Percentiles rank a stretch among this genome's conserved stretches.
Conservation (phyloP, 2,329 filamentous ascomycete species). For the Penicillium decumbens region DNA sequence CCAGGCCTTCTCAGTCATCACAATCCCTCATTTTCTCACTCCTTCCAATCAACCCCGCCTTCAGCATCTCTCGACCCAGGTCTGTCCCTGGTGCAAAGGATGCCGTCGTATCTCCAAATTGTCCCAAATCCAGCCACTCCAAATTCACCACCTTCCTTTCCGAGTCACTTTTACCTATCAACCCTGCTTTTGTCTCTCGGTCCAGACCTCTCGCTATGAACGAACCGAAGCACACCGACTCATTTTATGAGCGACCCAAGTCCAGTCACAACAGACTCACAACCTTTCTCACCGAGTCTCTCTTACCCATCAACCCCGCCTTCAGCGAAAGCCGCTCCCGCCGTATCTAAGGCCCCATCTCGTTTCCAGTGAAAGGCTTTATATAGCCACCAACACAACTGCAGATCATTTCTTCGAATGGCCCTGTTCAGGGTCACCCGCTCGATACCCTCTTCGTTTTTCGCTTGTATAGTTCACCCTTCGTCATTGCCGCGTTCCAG, state of each 20-base stretch:
- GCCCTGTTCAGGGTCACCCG: conserved; percentile 18
- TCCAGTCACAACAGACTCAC: neutral
- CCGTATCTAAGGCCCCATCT: neutral
- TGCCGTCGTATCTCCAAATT: neutral
- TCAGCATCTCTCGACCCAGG: conserved; percentile 3
- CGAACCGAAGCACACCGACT: conserved; percentile 1
- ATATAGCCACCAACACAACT: conserved; percentile 8
- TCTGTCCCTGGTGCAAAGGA: conserved; percentile 4
- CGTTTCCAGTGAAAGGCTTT: conserved; percentile 1
- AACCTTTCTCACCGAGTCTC: conserved; percentile 13
- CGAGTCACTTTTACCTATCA: conserved; percentile 27
- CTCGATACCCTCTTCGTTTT: conserved; percentile 31
- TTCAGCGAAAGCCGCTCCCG: conserved; percentile 14
- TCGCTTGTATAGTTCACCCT: conserved; percentile 24
- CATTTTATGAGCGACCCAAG: neutral
- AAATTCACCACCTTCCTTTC: conserved; percentile 7
- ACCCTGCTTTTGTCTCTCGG: conserved; percentile 22
- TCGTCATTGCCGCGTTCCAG: conserved; percentile 22
- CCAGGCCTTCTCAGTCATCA: conserved; percentile 2
- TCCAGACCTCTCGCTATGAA: conserved; percentile 8
- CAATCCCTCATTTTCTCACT: conserved; percentile 9
- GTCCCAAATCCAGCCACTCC: neutral
- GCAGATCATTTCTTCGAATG: conserved; percentile 17
- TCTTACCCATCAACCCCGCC: conserved; percentile 30
- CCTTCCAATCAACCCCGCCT: conserved; percentile 15